Conservation (phyloP, 495 filamentous ascomycete genomes). For the Aspergillus campestris region DNA sequence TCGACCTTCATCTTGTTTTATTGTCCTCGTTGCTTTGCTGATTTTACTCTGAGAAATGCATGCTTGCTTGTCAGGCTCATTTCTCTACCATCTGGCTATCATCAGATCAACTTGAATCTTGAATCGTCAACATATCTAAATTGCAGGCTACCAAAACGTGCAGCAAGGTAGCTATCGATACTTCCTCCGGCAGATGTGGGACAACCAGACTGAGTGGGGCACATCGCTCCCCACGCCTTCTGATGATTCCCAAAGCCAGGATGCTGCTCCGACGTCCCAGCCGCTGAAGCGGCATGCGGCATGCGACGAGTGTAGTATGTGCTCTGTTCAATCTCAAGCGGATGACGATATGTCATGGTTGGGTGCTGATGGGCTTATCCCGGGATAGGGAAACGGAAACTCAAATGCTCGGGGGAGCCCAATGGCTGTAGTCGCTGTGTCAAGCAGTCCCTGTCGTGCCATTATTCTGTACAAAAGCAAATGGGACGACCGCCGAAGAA, state of each 20-base stretch:
- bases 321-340: neutral
- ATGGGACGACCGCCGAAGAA: conserved; percentile 44
- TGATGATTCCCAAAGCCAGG: neutral
- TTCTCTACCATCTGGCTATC: no score
- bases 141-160: no score
- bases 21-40: no score
- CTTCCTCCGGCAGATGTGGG: no score
- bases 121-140: no score
- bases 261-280: neutral
- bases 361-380: conserved; percentile 10
- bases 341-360: neutral
- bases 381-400: conserved; percentile 34
- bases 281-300: conserved; percentile 32
- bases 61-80: no score
- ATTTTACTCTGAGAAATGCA: no score
- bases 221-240: conserved; percentile 1
- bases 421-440: conserved; percentile 34
- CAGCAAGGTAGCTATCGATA: no score
- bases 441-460: conserved; percentile 33
- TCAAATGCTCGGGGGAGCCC: conserved; percentile 42
- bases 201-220: neutral
- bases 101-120: no score
- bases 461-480: conserved; percentile 40
- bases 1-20: no score
- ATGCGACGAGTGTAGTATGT: conserved; percentile 38